phyloP scores from a whole-genome alignment of 2,329 filamentous ascomycete species.

The Escovopsis sp. region DNA sequence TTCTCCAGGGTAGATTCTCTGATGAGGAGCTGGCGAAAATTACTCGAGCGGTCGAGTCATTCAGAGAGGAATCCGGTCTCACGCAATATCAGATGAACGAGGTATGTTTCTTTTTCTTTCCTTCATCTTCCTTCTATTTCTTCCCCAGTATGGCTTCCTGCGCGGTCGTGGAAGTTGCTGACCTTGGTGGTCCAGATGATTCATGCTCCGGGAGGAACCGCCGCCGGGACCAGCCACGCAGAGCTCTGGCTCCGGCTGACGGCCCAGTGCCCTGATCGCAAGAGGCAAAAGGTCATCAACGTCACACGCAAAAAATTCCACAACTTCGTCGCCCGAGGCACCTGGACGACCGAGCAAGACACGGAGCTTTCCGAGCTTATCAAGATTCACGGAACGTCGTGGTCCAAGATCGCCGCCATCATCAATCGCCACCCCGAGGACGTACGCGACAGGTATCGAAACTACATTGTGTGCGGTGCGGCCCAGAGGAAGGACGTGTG shows the following conservation, averaged over 20 bases:
- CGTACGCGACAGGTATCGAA: conserved; percentile 54
- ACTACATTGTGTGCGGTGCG: conserved; percentile 45
- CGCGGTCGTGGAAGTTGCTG: conserved; percentile 4
- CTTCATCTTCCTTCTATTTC: no score
- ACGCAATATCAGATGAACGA: conserved; percentile 31
- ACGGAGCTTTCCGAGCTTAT: conserved; percentile 21
- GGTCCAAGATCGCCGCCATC: conserved; percentile 43
- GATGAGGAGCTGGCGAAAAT: conserved; percentile 28
- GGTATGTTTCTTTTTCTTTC: conserved; percentile 18
- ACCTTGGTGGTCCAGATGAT: conserved; percentile 15
- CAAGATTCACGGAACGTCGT: conserved; percentile 30
- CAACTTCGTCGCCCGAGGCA: conserved; percentile 42
- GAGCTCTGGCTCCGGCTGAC: conserved; percentile 36
- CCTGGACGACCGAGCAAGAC: conserved; percentile 24
- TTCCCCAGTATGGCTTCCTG: conserved; percentile 17
- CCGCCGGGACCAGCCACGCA: conserved; percentile 19
- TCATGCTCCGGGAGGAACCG: conserved; percentile 20
- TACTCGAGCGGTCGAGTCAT: conserved; percentile 26
- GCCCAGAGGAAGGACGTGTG: conserved; percentile 39
- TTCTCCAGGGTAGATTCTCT: conserved; percentile 26
- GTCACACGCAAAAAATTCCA: conserved; percentile 48
- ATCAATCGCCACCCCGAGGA: conserved; percentile 52
- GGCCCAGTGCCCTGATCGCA: conserved; percentile 31
- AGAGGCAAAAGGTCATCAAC: conserved; percentile 38
- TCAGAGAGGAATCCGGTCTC: conserved; percentile 26